Evolutionary conservation across 2,329 filamentous ascomycete genomes (phyloP), one percentile per base, ranked within the genome.

Genomic region (Bipolaris cookei): DNA sequence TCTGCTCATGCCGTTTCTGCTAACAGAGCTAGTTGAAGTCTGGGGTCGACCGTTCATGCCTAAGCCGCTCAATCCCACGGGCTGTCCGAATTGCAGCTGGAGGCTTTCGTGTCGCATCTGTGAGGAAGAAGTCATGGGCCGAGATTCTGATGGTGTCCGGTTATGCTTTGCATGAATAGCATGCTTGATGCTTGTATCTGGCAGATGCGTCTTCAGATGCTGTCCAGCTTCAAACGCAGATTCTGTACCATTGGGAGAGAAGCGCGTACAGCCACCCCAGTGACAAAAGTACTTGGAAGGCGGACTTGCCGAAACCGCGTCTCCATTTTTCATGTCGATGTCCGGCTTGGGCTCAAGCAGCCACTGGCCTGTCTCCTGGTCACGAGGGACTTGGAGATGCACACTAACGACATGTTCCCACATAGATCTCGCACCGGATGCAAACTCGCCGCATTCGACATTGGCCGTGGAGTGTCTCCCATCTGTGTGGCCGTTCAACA

Each of bases 181-280:
- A 28, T 77, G 72, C 59, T 74, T 73, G 21, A 70, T 61, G 18
- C 72, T 70, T 20, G 71, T 75, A 55, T 82, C 80, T 4, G 85
- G 84, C 53, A 89, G 78, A 75, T 92, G 90, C 0, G 86, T 90
- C 68, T 88, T 88, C 75, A 91, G 79, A 73, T 92, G 90, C 45
- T 82, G 80, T 25, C 84, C 83, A 56, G 88, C 82, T 45, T 84
- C 81, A 38, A 71, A 75, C n/a, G 73, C 72, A 16, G 71, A 74
- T 8, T 66, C 73, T 53, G 63, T 74, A 50, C 65, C 77, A 8
- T 64, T 34, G 16, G 69, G 57, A 11, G 76, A 66, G 64, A 86
- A 88, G 65, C 86, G 86, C 41, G 74, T 77, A 77, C 90, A 93
- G 38, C 81, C 80, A 14, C 81, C 82, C 91, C 91, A 94, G 21